Evolutionary conservation across 805 yeast genomes (phyloP).

Genomic region (Lachancea thermotolerans): DNA sequence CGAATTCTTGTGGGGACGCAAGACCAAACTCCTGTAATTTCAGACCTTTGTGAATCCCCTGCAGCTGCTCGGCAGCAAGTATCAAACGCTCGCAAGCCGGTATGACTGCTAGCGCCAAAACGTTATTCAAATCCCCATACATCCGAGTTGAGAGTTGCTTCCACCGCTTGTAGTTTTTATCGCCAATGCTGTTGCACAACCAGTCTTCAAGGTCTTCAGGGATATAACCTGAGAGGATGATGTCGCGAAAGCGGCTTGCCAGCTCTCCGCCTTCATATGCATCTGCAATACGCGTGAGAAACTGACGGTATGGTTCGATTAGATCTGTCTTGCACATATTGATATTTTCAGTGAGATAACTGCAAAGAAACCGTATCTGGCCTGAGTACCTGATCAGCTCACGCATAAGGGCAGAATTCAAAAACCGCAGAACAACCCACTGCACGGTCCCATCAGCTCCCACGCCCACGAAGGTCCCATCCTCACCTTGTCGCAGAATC

Average conservation of each 20-base stretch:
- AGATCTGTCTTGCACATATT: constrained; percentile 15
- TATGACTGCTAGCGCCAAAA: constrained; percentile 42
- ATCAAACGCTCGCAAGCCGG: constrained; percentile 53
- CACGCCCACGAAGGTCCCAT: constrained; percentile 5
- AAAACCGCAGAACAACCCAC: neutral
- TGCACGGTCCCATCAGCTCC: constrained; percentile 2
- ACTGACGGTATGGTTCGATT: constrained; percentile 17
- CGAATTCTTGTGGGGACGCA: neutral
- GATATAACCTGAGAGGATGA: constrained; percentile 44
- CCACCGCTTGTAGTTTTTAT: constrained; percentile 56
- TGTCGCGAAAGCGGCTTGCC: constrained; percentile 28
- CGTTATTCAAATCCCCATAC: constrained; percentile 45
- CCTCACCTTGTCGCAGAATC: constrained; percentile 1
- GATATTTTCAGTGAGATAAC: constrained; percentile 16
- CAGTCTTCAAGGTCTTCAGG: constrained; percentile 46
- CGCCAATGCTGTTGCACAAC: constrained; percentile 61
- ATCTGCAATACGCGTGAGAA: constrained; percentile 15
- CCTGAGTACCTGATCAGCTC: constrained; percentile 4
- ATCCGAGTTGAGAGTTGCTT: constrained; percentile 41
- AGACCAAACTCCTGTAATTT: constrained; percentile 6
- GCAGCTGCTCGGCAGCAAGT: constrained; percentile 26
- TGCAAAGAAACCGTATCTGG: constrained; percentile 9
- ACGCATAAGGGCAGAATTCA: constrained; percentile 2
- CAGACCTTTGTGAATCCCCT: constrained; percentile 10
- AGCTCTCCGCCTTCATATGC: constrained; percentile 19